Percentiles rank a stretch among this genome's conserved stretches.
These are phyloP conservation scores for Tilletia caries DNA, from an alignment of 1,284 basidiomycete genomes.

Conservation along the genomic window DNA sequence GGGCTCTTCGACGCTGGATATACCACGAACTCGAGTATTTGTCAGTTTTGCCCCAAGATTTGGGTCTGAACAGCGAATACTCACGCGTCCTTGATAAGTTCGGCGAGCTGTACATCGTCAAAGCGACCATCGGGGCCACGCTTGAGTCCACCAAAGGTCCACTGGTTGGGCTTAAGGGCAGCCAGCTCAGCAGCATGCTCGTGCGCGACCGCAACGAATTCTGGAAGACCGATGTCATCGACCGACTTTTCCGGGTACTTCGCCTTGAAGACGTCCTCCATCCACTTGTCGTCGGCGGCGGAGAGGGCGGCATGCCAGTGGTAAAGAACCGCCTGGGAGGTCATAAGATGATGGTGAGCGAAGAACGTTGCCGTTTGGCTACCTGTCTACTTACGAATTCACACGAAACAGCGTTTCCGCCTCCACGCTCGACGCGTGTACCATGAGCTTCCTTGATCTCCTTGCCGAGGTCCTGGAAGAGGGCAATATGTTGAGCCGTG, in stretches of 20 bases:
- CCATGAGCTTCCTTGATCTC: slow-evolving; percentile 16
- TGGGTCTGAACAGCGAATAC: background rate
- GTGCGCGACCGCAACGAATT: slow-evolving; percentile 62
- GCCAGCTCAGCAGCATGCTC: slow-evolving; percentile 18
- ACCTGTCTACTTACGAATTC: too few relatives aligned
- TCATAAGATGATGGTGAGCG: too few relatives aligned
- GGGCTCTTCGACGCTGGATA: slow-evolving; percentile 59
- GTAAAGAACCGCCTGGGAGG: slow-evolving; percentile 24
- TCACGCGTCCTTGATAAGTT: slow-evolving; percentile 34
- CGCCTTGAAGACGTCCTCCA: slow-evolving; percentile 29
- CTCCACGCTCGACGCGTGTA: slow-evolving; percentile 30
- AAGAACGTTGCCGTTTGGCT: too few relatives aligned
- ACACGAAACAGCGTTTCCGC: slow-evolving; percentile 35
- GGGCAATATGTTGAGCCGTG: background rate
- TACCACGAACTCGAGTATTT: background rate
- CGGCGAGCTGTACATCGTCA: slow-evolving; percentile 70
- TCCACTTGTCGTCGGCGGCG: slow-evolving; percentile 41
- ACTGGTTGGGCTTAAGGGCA: slow-evolving; percentile 59
- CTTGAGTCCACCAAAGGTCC: slow-evolving; percentile 64
- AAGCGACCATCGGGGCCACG: slow-evolving; percentile 67
- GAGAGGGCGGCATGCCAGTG: slow-evolving; percentile 42
- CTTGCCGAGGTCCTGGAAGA: slow-evolving; percentile 28
- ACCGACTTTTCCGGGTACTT: slow-evolving; percentile 29
- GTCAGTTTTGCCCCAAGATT: too few relatives aligned
- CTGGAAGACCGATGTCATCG: slow-evolving; percentile 60